These are phyloP conservation scores for Neurospora sp. DNA, from an alignment of 495 filamentous ascomycete species.

Conservation along the genomic window DNA sequence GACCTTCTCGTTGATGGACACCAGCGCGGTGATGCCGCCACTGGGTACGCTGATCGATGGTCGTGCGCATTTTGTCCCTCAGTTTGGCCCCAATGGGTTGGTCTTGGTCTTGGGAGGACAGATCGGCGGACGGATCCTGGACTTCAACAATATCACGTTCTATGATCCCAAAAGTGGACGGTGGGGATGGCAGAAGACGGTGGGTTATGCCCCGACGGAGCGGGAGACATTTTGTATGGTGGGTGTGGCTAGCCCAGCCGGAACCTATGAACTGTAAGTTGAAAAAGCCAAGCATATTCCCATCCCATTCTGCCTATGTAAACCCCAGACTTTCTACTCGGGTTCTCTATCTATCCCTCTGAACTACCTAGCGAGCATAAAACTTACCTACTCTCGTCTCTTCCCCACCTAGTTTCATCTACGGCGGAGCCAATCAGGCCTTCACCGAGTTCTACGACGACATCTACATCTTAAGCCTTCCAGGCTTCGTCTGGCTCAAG, in stretches of 20 bases:
- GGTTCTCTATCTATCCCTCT: neutral
- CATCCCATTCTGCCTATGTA: neutral
- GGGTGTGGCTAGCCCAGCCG: conserved; percentile 19
- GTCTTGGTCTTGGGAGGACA: conserved; percentile 23
- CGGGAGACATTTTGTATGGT: conserved; percentile 21
- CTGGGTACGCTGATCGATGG: conserved; percentile 1
- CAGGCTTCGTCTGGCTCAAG: conserved; percentile 35
- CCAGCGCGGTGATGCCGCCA: neutral
- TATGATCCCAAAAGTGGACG: conserved; percentile 26
- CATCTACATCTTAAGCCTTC: conserved; percentile 33
- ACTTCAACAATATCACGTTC: conserved; percentile 19
- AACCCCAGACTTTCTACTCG: neutral
- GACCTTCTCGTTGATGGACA: conserved; percentile 3
- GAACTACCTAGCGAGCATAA: neutral
- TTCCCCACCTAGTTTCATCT: conserved; percentile 17
- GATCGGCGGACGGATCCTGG: neutral
- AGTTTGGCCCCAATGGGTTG: conserved; percentile 19
- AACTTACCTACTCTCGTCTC: neutral
- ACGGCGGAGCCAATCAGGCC: conserved; percentile 18
- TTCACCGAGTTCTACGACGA: conserved; percentile 13
- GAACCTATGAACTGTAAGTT: conserved; percentile 25
- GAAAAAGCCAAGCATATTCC: neutral
- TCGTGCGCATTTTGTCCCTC: conserved; percentile 22
- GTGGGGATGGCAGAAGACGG: conserved; percentile 22
- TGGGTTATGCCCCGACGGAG: conserved; percentile 6